Conservation (phyloP, 768 basidiomycete genomes). For the Panus rudis region DNA sequence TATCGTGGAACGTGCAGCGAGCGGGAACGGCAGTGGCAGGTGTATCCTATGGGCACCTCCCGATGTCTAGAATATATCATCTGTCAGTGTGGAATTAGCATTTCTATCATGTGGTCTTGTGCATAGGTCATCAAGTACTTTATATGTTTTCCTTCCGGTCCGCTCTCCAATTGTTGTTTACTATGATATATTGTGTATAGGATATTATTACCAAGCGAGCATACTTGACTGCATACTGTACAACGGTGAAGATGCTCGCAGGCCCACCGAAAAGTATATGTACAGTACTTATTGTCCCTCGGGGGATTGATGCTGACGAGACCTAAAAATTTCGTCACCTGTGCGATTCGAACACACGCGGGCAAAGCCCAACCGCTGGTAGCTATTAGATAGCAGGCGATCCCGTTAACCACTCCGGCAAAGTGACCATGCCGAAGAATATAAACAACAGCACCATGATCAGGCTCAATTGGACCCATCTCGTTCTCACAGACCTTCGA, state of each 20-base stretch:
- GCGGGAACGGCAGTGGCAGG: constrained; percentile 72
- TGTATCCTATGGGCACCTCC: constrained; percentile 73
- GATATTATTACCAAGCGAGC: no score
- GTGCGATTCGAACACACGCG: constrained; percentile 59
- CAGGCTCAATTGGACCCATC: not conserved
- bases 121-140: no score
- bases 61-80: constrained; percentile 7
- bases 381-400: constrained; percentile 34
- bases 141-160: no score
- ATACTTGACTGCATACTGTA: no score
- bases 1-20: constrained; percentile 65
- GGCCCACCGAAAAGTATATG: no score
- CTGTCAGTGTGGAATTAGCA: no score
- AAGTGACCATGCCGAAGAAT: constrained; percentile 49
- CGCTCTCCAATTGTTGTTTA: no score
- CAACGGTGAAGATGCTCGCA: no score
- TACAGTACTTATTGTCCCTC: no score
- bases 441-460: not conserved
- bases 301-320: no score
- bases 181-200: no score
- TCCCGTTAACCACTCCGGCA: constrained; percentile 89
- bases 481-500: not conserved
- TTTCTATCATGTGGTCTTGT: no score
- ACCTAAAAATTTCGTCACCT: constrained; percentile 50
- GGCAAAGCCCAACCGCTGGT: constrained; percentile 53